Evolutionary conservation across 371 early-diverging fungal genomes (phyloP).

Genomic region (Mortierella sp.): DNA sequence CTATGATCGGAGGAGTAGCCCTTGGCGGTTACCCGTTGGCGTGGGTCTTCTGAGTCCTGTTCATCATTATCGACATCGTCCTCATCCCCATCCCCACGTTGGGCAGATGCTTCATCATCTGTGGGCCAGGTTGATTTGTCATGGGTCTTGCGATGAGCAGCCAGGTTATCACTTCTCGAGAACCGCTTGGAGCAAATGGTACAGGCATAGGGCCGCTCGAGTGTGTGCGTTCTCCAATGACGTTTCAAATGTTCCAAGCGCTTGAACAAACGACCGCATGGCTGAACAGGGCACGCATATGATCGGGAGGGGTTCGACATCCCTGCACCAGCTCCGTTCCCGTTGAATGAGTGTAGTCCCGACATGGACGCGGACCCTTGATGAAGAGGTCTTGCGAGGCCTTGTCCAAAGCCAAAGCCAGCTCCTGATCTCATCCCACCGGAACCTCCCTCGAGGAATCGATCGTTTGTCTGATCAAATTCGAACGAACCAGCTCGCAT

Average conservation of each 20-base stretch:
- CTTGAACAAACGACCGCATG: constrained; percentile 69
- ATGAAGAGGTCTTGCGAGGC: constrained; percentile 12
- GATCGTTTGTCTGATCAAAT: constrained; percentile 25
- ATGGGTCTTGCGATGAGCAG: constrained; percentile 87
- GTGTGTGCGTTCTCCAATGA: constrained; percentile 80
- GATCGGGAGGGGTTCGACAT: constrained; percentile 44
- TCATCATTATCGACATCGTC: constrained; percentile 44
- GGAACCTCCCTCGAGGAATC: constrained; percentile 19
- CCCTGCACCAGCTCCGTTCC: constrained; percentile 6
- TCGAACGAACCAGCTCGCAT: constrained; percentile 33
- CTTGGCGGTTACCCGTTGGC: constrained; percentile 15
- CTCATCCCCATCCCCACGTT: constrained; percentile 25
- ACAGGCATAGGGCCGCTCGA: constrained; percentile 81
- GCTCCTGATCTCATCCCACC: constrained; percentile 9
- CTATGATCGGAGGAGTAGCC: constrained; percentile 42
- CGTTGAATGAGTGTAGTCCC: constrained; percentile 23
- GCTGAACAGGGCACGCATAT: constrained; percentile 58
- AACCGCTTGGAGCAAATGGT: constrained; percentile 82
- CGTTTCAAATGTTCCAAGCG: constrained; percentile 86
- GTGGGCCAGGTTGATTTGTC: constrained; percentile 51
- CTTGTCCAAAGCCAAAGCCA: neutral
- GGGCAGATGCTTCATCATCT: constrained; percentile 28
- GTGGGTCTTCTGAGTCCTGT: constrained; percentile 19
- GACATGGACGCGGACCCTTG: constrained; percentile 42
- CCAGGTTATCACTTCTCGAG: constrained; percentile 84